phyloP scores from a whole-genome alignment of 106 monocot species.

The Narthecium ossifragum region DNA sequence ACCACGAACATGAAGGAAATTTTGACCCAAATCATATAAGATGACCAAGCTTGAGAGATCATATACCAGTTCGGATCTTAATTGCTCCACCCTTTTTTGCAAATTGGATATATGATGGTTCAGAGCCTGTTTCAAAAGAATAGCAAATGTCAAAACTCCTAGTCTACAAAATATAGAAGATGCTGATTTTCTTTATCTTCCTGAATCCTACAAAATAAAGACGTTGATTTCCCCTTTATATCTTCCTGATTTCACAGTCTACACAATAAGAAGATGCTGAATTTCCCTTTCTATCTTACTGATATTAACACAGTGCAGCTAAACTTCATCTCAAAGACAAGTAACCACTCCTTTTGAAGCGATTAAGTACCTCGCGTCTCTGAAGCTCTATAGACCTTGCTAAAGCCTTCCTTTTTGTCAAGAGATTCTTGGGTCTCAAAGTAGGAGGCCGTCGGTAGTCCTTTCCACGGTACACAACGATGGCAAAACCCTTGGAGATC shows the following conservation, averaged over 20 bases:
- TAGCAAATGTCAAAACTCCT: not conserved
- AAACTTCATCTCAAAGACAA: too few species aligned
- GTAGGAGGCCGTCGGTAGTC: conserved; percentile 63
- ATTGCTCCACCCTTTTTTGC: conserved; percentile 45
- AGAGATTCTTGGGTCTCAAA: conserved; percentile 84
- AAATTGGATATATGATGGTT: conserved; percentile 48
- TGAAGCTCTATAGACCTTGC: conserved; percentile 96
- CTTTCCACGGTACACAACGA: conserved; percentile 80
- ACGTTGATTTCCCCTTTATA: too few species aligned
- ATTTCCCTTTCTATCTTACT: too few species aligned
- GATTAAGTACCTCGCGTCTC: conserved; percentile 61
- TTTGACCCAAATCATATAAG: not conserved
- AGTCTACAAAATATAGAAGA: too few species aligned
- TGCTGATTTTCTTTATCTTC: too few species aligned
- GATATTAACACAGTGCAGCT: too few species aligned
- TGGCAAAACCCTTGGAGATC: conserved; percentile 86
- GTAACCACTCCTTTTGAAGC: too few species aligned
- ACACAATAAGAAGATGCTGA: too few species aligned
- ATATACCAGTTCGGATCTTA: conserved; percentile 76
- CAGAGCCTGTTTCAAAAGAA: conserved; percentile 49
- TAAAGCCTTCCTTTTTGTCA: conserved; percentile 90
- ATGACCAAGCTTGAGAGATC: too few species aligned
- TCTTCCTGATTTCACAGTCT: too few species aligned
- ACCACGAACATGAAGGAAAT: not conserved
- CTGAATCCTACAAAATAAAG: too few species aligned